Base-by-base conservation (phyloP, 768 basidiomycete species). In the Leccinum barrowsii region DNA sequence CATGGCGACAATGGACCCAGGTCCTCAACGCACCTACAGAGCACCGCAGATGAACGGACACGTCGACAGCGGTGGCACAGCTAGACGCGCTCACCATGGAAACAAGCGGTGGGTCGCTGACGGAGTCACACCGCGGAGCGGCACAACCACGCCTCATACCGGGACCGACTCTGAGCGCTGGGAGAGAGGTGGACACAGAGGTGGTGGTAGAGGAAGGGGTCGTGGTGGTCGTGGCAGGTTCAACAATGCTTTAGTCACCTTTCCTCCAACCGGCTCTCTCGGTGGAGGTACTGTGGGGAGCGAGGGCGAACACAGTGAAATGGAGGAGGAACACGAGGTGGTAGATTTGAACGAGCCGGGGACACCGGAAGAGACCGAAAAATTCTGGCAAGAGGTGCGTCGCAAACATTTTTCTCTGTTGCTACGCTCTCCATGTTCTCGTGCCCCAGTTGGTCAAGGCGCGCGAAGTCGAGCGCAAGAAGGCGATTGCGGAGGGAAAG, bases 401-500 rank as follows among this genome's bases (percentile, higher is more conserved):
- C 17, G 58, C 30, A 63, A 59, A 63, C 28, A 58, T 17, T 19
- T 17, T 55, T 46, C 32, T 56, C 28, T 44, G n/a, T 58, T 5
- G 50, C 54, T 59, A 51, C 58, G 55, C 65, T 65, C 66, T 63
- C 67, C 70, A 63, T 65, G 54, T 44, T 59, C 52, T 62, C 57
- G 35, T 48, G 46, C 11, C 56, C 53, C 59, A 87, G 90, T 75
- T 92, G 61, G 84, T 88, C 24, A 89, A 86, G 77, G 81, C 82
- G 4, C 86, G 90, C 52, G 89, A 92, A 65, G 67, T 71, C 3
- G 91, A 92, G 67, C 77, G 84, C 52, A 87, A 86, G 70, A 79
- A 74, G 50, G 89, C 89, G 15, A 94, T 97, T 55, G 80, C 85
- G 1, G 84, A 87, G 35, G 92, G 93, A 6, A 86, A 90, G 67